Conservation (phyloP, 129 eudicot genomes). For the Chrysanthemum lavandulifolium region DNA sequence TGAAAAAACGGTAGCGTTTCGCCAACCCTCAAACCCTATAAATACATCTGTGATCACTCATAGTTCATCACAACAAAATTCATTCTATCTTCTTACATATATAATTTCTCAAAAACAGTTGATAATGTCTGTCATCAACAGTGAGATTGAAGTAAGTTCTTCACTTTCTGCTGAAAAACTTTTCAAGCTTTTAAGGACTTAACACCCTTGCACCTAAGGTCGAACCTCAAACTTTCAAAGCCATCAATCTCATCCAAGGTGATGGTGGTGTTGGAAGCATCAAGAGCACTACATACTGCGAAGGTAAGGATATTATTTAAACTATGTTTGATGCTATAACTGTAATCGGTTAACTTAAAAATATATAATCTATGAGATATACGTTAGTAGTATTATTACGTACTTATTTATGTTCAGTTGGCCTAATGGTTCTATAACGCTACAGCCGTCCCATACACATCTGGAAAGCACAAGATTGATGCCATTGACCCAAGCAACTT, state of each 20-base stretch:
- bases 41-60: background rate
- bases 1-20: background rate
- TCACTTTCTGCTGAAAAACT: constrained; percentile 39
- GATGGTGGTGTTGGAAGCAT: constrained; percentile 49
- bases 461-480: background rate
- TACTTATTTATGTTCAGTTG: background rate
- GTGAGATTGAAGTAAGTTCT: constrained; percentile 26
- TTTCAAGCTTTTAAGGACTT: constrained; percentile 31
- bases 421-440: background rate
- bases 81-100: constrained; percentile 8
- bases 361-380: background rate
- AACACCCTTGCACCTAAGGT: constrained; percentile 41
- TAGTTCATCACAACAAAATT: background rate
- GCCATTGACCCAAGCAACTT: background rate
- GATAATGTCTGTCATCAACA: constrained; percentile 37
- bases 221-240: constrained; percentile 37
- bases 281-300: constrained; percentile 33
- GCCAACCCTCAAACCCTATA: background rate
- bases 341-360: background rate
- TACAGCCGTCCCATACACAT: background rate
- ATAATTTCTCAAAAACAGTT: background rate
- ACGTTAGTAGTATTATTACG: background rate
- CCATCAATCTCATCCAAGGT: constrained; percentile 37
- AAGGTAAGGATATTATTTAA: constrained; percentile 22
- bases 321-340: background rate